A percentile compares a stretch with the other conserved stretches of the same genome.
phyloP scores from a whole-genome alignment of 345 rosid genomes.

The Corchorus olitorius region DNA sequence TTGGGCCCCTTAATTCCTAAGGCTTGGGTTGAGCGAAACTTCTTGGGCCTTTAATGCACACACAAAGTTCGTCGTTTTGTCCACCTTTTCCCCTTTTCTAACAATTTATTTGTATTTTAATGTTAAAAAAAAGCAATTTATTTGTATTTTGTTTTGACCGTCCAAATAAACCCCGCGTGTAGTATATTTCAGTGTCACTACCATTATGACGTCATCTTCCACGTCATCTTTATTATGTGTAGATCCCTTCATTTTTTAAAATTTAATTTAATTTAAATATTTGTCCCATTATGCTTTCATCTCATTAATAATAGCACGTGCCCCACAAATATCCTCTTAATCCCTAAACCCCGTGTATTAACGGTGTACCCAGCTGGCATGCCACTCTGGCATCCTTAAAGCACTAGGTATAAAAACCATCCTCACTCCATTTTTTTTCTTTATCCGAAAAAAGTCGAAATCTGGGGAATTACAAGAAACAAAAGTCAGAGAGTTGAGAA shows the following conservation, averaged over 20 bases:
- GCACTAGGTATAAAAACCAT: background rate
- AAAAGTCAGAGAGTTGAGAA: background rate
- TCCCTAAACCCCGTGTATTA: background rate
- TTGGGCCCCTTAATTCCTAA: too few relatives aligned
- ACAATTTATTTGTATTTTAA: too few relatives aligned
- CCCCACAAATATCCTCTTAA: background rate
- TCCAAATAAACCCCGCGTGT: background rate
- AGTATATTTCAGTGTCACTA: background rate
- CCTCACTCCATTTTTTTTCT: background rate
- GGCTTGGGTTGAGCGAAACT: background rate
- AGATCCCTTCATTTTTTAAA: too few relatives aligned
- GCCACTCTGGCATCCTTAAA: background rate
- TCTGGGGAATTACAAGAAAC: background rate
- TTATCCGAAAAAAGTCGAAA: background rate
- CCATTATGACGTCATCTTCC: background rate
- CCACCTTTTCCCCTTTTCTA: background rate
- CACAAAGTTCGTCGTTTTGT: background rate
- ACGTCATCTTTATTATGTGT: too few relatives aligned
- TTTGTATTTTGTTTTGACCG: background rate
- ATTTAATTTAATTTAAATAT: too few relatives aligned
- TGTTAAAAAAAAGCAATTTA: too few relatives aligned
- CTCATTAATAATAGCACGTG: background rate
- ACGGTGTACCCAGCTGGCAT: slow-evolving; percentile 9
- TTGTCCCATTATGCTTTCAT: too few relatives aligned
- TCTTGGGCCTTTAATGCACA: background rate